phyloP scores from a whole-genome alignment of 1,139 yeast genomes.

The Saccharomyces pastorianus region DNA sequence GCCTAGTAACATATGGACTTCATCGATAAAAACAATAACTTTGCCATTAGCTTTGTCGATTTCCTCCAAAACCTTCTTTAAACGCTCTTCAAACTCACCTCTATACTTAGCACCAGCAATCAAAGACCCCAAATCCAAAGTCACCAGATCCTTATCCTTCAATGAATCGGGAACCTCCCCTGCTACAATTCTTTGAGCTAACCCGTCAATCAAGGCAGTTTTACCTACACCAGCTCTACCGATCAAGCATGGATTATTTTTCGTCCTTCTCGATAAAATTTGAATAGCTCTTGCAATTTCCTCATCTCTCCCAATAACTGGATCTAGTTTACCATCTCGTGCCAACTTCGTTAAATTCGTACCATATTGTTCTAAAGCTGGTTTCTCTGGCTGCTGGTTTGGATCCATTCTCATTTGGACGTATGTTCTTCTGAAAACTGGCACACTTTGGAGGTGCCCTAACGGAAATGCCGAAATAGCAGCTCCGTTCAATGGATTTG shows the following conservation, averaged over 20 bases:
- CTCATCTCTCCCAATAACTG: slow-evolving; percentile 94
- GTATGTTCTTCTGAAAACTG: slow-evolving; percentile 6
- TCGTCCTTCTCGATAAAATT: slow-evolving; percentile 82
- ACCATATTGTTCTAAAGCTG: slow-evolving; percentile 84
- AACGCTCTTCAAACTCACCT: slow-evolving; percentile 91
- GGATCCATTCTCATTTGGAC: slow-evolving; percentile 36
- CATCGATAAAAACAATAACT: slow-evolving; percentile 83
- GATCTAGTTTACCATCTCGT: slow-evolving; percentile 83
- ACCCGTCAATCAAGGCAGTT: slow-evolving; percentile 91
- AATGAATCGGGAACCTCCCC: slow-evolving; percentile 93
- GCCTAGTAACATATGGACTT: slow-evolving; percentile 83
- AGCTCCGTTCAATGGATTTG: background rate
- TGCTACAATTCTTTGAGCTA: slow-evolving; percentile 83
- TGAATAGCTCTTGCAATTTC: slow-evolving; percentile 90
- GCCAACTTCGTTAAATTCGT: slow-evolving; percentile 82
- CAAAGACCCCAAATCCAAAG: slow-evolving; percentile 75
- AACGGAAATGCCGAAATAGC: background rate
- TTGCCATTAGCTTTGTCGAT: slow-evolving; percentile 75
- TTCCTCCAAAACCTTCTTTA: slow-evolving; percentile 77
- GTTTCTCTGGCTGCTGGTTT: slow-evolving; percentile 45
- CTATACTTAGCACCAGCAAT: slow-evolving; percentile 92
- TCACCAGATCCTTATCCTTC: slow-evolving; percentile 73
- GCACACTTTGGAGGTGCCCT: background rate
- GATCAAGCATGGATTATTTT: slow-evolving; percentile 86
- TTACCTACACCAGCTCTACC: slow-evolving; percentile 98